phyloP scores from a whole-genome alignment of 768 basidiomycete genomes.

The Suillus lakei region DNA sequence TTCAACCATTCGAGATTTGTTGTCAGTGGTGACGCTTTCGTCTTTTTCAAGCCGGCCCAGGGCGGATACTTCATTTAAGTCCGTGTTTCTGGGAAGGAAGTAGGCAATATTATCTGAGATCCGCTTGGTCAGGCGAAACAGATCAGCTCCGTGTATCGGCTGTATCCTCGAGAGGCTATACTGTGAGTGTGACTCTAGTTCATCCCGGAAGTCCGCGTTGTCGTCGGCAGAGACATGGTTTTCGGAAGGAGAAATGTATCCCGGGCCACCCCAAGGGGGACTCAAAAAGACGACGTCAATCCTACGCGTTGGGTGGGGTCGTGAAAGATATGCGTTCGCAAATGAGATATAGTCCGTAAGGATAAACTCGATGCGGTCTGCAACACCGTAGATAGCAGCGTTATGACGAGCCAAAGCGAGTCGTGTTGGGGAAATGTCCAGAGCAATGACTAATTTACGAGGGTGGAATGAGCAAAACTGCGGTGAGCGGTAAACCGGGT shows the following conservation, averaged over 20 bases:
- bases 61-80: slow-evolving; percentile 70
- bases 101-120: slow-evolving; percentile 88
- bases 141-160: slow-evolving; percentile 82
- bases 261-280: slow-evolving; percentile 95
- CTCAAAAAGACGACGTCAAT: slow-evolving; percentile 93
- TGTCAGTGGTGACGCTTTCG: slow-evolving; percentile 8
- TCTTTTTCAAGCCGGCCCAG: slow-evolving; percentile 31
- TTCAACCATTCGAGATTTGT: slow-evolving; percentile 66
- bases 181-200: slow-evolving; percentile 45
- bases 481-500: background rate
- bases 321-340: slow-evolving; percentile 55
- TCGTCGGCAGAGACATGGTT: slow-evolving; percentile 11
- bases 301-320: slow-evolving; percentile 42
- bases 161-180: slow-evolving; percentile 75
- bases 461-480: slow-evolving; percentile 7
- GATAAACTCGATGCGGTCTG: slow-evolving; percentile 94
- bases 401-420: slow-evolving; percentile 93
- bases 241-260: slow-evolving; percentile 55
- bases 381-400: slow-evolving; percentile 91
- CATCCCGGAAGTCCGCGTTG: background rate
- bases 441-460: slow-evolving; percentile 78
- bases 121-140: slow-evolving; percentile 73
- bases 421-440: slow-evolving; percentile 86
- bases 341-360: slow-evolving; percentile 86
- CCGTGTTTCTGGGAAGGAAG: slow-evolving; percentile 85